Conservation (phyloP, 2,329 filamentous ascomycete genomes). For the Cordyceps cateniannulata region DNA sequence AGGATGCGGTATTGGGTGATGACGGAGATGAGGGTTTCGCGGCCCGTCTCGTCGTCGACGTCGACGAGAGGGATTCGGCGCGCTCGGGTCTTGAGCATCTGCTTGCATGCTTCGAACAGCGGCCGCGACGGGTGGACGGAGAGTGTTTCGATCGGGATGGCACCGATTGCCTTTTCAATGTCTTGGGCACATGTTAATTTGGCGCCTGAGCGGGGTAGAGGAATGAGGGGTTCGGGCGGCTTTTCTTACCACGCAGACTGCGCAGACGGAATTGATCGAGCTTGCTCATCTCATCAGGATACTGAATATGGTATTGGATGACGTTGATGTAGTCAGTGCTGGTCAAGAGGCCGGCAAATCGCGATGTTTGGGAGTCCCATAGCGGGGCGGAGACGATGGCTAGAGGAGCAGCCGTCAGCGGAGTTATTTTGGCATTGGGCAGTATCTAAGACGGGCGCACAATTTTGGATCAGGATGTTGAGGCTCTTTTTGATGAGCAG, state of each 20-base stretch:
- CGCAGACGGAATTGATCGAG: slow-evolving; percentile 92
- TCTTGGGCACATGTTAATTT: slow-evolving; percentile 45
- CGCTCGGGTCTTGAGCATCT: slow-evolving; percentile 89
- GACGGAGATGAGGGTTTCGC: slow-evolving; percentile 90
- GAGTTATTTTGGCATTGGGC: background rate
- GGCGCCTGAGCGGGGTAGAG: background rate
- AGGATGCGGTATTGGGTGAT: slow-evolving; percentile 97
- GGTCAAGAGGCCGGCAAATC: slow-evolving; percentile 89
- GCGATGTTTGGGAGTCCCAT: slow-evolving; percentile 90
- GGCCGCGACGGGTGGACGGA: slow-evolving; percentile 89
- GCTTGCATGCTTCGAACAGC: slow-evolving; percentile 89
- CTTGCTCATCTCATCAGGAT: slow-evolving; percentile 79
- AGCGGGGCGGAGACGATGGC: slow-evolving; percentile 95
- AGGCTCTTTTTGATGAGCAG: slow-evolving; percentile 95
- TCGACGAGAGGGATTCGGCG: slow-evolving; percentile 92
- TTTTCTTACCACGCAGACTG: slow-evolving; percentile 71
- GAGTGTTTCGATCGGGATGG: slow-evolving; percentile 84
- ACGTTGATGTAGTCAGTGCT: slow-evolving; percentile 98
- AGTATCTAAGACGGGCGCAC: slow-evolving; percentile 39
- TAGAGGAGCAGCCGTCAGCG: slow-evolving; percentile 32
- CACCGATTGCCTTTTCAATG: slow-evolving; percentile 90
- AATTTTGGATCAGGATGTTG: slow-evolving; percentile 92
- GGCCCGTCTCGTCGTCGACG: slow-evolving; percentile 85
- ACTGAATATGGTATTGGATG: slow-evolving; percentile 98
- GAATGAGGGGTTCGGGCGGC: background rate